Conservation (phyloP, 2,329 filamentous ascomycete genomes). For the Thyridium curvatum region DNA sequence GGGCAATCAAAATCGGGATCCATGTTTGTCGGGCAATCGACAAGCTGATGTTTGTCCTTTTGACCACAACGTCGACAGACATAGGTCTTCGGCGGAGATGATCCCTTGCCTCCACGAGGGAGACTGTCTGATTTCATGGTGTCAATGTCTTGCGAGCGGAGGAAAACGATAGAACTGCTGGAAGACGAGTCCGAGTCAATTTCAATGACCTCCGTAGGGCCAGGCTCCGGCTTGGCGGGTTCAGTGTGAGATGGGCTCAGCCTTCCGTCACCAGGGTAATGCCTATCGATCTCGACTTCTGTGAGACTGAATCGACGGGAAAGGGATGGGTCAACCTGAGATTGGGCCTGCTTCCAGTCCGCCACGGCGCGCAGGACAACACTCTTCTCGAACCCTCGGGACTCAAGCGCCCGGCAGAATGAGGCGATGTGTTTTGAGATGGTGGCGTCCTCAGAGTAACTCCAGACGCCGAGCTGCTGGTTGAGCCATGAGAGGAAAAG, state of each 20-base stretch:
- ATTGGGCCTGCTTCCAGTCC: too few relatives aligned
- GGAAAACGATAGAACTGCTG: conserved; percentile 5
- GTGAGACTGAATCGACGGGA: neutral
- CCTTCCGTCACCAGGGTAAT: too few relatives aligned
- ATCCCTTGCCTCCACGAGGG: too few relatives aligned
- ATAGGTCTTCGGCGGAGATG: too few relatives aligned
- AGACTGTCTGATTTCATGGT: conserved; percentile 5
- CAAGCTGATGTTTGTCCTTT: conserved; percentile 27
- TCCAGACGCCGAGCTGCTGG: conserved; percentile 5
- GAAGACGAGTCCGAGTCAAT: conserved; percentile 1
- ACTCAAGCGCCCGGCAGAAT: conserved; percentile 11
- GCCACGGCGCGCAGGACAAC: too few relatives aligned
- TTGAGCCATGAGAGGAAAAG: conserved; percentile 12
- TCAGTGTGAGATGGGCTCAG: neutral
- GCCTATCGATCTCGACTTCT: neutral
- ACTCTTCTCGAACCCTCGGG: neutral
- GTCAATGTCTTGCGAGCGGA: conserved; percentile 1
- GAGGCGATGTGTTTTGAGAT: conserved; percentile 6
- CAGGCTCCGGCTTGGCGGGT: too few relatives aligned
- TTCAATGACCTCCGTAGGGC: neutral
- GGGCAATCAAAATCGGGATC: conserved; percentile 26
- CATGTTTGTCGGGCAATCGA: conserved; percentile 34
- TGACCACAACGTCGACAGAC: neutral
- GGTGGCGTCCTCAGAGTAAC: conserved; percentile 5
- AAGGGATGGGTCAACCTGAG: too few relatives aligned